Percentiles rank a stretch among this genome's conserved stretches.
phyloP scores from a whole-genome alignment of 169 alveolate species.

The Fabrea salina region DNA sequence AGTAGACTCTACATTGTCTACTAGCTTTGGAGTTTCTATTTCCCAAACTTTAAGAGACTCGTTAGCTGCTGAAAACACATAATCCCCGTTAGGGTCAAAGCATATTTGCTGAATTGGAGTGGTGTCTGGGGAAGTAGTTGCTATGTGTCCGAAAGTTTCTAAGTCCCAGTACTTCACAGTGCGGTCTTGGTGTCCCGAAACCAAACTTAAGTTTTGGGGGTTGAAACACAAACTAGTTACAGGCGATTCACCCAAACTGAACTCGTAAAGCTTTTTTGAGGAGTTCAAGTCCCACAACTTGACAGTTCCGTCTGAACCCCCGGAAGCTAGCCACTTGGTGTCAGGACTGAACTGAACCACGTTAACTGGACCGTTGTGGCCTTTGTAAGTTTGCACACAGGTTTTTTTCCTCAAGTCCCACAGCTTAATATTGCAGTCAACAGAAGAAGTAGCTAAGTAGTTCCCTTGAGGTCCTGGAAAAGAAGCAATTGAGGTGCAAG shows the following conservation, averaged over 20 bases:
- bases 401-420: constrained; percentile 73
- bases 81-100: constrained; percentile 50
- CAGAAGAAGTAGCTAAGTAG: constrained; percentile 45
- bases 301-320: constrained; percentile 66
- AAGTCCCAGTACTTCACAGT: constrained; percentile 75
- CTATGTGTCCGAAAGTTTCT: constrained; percentile 54
- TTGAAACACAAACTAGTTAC: constrained; percentile 66
- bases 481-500: constrained; percentile 32
- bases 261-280: constrained; percentile 44
- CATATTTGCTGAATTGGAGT: constrained; percentile 41
- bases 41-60: constrained; percentile 51
- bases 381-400: constrained; percentile 55
- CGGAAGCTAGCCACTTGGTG: constrained; percentile 76
- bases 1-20: constrained; percentile 39
- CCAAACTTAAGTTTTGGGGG: constrained; percentile 72
- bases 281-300: constrained; percentile 67
- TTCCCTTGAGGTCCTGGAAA: constrained; percentile 39
- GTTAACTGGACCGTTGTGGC: constrained; percentile 52
- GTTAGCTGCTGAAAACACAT: constrained; percentile 52
- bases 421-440: constrained; percentile 26
- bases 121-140: constrained; percentile 50
- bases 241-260: constrained; percentile 35
- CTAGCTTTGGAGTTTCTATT: constrained; percentile 33
- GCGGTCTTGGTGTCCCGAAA: constrained; percentile 65
- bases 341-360: constrained; percentile 73